These are phyloP conservation scores for Arxiozyma bovina DNA, from an alignment of 1,139 yeast species.

Conservation along the genomic window DNA sequence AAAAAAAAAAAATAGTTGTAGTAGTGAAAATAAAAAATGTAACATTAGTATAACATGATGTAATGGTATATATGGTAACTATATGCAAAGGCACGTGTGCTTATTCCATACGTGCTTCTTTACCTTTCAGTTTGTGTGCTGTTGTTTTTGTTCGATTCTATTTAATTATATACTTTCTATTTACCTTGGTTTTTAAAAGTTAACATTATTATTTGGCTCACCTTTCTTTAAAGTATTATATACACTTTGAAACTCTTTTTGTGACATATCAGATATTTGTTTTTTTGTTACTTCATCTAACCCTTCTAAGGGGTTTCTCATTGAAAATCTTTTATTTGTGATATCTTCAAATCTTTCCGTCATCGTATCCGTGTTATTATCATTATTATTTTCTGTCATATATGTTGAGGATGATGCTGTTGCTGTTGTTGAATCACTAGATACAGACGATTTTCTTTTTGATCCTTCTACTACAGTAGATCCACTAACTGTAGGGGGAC, in stretches of 20 bases:
- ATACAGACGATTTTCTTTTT: conserved; percentile 3
- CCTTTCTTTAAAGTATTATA: conserved; percentile 24
- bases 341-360: background rate
- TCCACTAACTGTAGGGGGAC: background rate
- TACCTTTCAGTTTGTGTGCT: too few relatives aligned
- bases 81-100: too few relatives aligned
- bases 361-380: background rate
- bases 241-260: conserved; percentile 23
- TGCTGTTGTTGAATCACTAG: background rate
- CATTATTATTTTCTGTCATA: background rate
- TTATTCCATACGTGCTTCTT: too few relatives aligned
- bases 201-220: conserved; percentile 29
- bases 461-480: background rate
- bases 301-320: background rate
- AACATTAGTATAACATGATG: too few relatives aligned
- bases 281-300: conserved; percentile 1
- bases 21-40: too few relatives aligned
- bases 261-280: conserved; percentile 24
- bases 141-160: too few relatives aligned
- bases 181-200: conserved; percentile 14
- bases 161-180: background rate
- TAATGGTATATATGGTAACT: too few relatives aligned
- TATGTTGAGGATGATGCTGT: background rate
- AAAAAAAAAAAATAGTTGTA: too few relatives aligned
- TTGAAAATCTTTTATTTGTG: background rate